These are phyloP conservation scores for Lentithecium fluviatile DNA, from an alignment of 495 filamentous ascomycete species.

Conservation along the genomic window DNA sequence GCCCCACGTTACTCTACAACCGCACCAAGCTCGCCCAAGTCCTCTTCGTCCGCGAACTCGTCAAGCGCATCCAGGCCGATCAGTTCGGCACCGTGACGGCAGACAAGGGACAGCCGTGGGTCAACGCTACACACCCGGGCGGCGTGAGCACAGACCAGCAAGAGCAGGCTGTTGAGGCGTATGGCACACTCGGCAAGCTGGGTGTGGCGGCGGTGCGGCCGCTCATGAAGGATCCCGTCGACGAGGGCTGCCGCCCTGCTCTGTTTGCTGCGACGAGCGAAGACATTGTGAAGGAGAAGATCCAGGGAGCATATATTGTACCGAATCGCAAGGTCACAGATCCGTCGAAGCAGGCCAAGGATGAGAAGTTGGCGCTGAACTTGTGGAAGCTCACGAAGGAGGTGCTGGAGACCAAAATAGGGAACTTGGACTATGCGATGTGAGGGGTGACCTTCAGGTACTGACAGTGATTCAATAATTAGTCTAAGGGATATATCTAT, in stretches of 20 bases:
- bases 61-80: slow-evolving; percentile 22
- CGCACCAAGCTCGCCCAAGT: slow-evolving; percentile 58
- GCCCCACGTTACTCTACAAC: slow-evolving; percentile 53
- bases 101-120: slow-evolving; percentile 45
- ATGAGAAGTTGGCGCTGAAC: slow-evolving; percentile 43
- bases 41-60: slow-evolving; percentile 47
- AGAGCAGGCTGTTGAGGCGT: slow-evolving; percentile 54
- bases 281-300: slow-evolving; percentile 47
- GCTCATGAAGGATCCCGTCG: slow-evolving; percentile 53
- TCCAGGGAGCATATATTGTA: slow-evolving; percentile 55
- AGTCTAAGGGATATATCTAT: too few relatives aligned
- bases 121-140: slow-evolving; percentile 53
- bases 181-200: slow-evolving; percentile 48
- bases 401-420: slow-evolving; percentile 45
- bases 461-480: neutral
- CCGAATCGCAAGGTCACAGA: slow-evolving; percentile 52
- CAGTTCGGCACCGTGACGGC: slow-evolving; percentile 31
- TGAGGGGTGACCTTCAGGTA: neutral
- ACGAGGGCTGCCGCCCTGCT: slow-evolving; percentile 50
- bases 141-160: slow-evolving; percentile 52
- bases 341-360: slow-evolving; percentile 44
- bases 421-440: slow-evolving; percentile 23
- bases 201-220: slow-evolving; percentile 44
- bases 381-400: slow-evolving; percentile 47
- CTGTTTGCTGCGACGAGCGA: slow-evolving; percentile 52